These are phyloP conservation scores for Podila horticola DNA, from an alignment of 192 early-diverging fungal species.

Conservation along the genomic window DNA sequence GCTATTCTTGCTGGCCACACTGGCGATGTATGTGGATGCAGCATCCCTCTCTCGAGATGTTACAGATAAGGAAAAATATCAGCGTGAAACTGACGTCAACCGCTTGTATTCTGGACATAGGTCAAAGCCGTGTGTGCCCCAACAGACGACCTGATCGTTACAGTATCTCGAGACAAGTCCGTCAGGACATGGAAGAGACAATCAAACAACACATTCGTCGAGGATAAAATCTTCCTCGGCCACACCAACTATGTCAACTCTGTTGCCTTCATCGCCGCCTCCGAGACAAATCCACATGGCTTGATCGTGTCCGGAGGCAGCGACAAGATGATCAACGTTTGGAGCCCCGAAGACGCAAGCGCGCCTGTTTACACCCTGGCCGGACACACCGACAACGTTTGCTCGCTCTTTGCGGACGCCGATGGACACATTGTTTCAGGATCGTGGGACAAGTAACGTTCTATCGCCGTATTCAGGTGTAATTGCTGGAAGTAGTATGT, in stretches of 20 bases:
- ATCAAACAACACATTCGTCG: slow-evolving; percentile 59
- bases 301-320: slow-evolving; percentile 84
- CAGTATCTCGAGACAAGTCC: slow-evolving; percentile 81
- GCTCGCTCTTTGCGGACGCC: slow-evolving; percentile 72
- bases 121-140: slow-evolving; percentile 74
- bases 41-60: not conserved
- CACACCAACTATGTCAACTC: slow-evolving; percentile 88
- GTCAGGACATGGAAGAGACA: slow-evolving; percentile 77
- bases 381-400: slow-evolving; percentile 92
- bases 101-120: slow-evolving; percentile 38
- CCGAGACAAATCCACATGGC: slow-evolving; percentile 71
- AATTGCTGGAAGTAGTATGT: not conserved
- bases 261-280: slow-evolving; percentile 69
- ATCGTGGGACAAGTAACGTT: slow-evolving; percentile 94
- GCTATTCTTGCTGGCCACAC: slow-evolving; percentile 45
- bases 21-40: slow-evolving; percentile 35
- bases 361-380: slow-evolving; percentile 73
- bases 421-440: slow-evolving; percentile 86
- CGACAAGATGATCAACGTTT: slow-evolving; percentile 87
- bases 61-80: not conserved
- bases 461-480: not conserved
- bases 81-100: not conserved
- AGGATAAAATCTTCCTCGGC: slow-evolving; percentile 62
- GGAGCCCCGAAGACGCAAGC: slow-evolving; percentile 68
- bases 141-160: slow-evolving; percentile 67